Evolutionary conservation across 495 filamentous ascomycete genomes (phyloP).

Genomic region (Hypoxylon rickii): DNA sequence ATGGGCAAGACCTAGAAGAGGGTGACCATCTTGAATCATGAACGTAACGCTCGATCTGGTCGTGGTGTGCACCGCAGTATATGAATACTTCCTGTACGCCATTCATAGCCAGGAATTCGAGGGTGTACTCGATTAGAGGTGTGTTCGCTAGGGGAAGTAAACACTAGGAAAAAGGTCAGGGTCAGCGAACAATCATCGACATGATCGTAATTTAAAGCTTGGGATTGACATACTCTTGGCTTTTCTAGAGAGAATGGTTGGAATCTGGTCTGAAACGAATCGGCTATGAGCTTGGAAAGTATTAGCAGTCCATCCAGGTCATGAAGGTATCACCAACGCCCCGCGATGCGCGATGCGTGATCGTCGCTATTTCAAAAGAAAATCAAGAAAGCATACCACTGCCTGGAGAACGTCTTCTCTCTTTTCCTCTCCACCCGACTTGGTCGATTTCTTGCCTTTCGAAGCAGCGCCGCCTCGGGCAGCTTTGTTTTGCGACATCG

Average conservation of each 20-base stretch:
- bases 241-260: constrained; percentile 85
- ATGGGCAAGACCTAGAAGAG: constrained; percentile 71
- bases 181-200: constrained; percentile 15
- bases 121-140: constrained; percentile 94
- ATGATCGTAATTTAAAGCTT: not conserved
- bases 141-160: constrained; percentile 91
- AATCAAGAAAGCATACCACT: constrained; percentile 60
- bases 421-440: constrained; percentile 60
- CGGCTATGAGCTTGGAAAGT: constrained; percentile 67
- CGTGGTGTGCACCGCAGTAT: constrained; percentile 88
- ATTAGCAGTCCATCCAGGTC: constrained; percentile 11
- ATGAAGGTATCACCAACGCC: constrained; percentile 10
- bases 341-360: constrained; percentile 7
- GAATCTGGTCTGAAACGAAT: constrained; percentile 92
- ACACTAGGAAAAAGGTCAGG: constrained; percentile 59
- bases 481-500: constrained; percentile 53
- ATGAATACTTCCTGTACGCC: constrained; percentile 91
- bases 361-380: not conserved
- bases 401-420: constrained; percentile 89
- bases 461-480: constrained; percentile 45
- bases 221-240: constrained; percentile 69
- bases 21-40: constrained; percentile 53
- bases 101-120: constrained; percentile 93
- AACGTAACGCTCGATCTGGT: constrained; percentile 86
- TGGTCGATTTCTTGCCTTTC: constrained; percentile 62